These are phyloP conservation scores for Xerocomellus dryophilus DNA, from an alignment of 768 basidiomycete genomes.

Conservation along the genomic window DNA sequence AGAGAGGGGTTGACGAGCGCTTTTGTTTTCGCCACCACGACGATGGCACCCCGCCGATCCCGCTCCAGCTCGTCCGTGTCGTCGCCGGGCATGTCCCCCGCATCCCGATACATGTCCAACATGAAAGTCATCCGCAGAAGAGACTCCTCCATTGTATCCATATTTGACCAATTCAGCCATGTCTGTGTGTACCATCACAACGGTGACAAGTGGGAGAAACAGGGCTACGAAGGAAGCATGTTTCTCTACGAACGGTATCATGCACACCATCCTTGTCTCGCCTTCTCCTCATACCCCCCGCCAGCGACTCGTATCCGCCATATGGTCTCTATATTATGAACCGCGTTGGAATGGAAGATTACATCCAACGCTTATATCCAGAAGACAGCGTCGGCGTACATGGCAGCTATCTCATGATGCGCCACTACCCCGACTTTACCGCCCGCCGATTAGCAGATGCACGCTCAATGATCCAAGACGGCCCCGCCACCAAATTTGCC, in stretches of 20 bases:
- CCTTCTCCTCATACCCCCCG: conserved; percentile 2
- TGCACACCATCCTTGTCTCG: background rate
- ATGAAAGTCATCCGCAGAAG: conserved; percentile 76
- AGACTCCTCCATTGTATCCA: conserved; percentile 74
- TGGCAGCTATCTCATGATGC: conserved; percentile 69
- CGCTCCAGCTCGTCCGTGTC: conserved; percentile 30
- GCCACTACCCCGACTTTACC: conserved; percentile 70
- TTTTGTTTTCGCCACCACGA: background rate
- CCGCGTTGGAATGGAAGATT: conserved; percentile 76
- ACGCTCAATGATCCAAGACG: conserved; percentile 32
- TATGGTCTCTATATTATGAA: conserved; percentile 87
- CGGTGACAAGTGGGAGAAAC: conserved; percentile 75
- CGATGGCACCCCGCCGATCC: conserved; percentile 25
- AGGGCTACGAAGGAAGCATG: conserved; percentile 85
- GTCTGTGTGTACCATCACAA: conserved; percentile 80
- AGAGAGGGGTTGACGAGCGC: conserved; percentile 7
- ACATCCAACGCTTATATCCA: conserved; percentile 68
- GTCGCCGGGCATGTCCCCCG: conserved; percentile 56
- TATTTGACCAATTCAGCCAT: conserved; percentile 86
- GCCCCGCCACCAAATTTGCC: conserved; percentile 46
- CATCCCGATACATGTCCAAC: conserved; percentile 69
- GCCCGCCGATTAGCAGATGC: conserved; percentile 40
- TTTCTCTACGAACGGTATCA: conserved; percentile 79
- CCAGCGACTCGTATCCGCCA: conserved; percentile 71
- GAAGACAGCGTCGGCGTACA: conserved; percentile 67